phyloP scores from a whole-genome alignment of 306 rosid genomes.

The Dryas drummondii region DNA sequence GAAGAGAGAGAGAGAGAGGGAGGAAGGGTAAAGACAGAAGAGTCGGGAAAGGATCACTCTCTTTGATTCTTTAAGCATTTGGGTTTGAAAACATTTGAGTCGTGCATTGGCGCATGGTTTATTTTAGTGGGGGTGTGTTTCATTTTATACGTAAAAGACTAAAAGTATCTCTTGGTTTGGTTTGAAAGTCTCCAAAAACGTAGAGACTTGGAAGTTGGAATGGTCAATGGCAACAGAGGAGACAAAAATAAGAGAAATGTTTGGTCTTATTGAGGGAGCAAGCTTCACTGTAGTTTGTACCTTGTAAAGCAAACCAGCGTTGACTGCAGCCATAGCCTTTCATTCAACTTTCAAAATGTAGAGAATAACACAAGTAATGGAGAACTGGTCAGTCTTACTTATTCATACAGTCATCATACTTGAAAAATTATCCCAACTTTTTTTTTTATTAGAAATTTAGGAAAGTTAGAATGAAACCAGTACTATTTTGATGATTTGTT shows the following conservation, averaged over 20 bases:
- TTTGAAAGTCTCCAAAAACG: not conserved
- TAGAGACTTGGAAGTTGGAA: constrained; percentile 1
- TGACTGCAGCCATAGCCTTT: constrained; percentile 10
- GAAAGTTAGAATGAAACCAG: too few species aligned
- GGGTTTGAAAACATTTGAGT: constrained; percentile 5
- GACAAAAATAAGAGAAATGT: not conserved
- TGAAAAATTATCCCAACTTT: too few species aligned
- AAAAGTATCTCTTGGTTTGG: constrained; percentile 1
- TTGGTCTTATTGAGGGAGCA: too few species aligned
- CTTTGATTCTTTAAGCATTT: constrained; percentile 24
- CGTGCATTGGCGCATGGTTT: not conserved
- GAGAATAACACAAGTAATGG: not conserved
- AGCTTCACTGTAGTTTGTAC: too few species aligned
- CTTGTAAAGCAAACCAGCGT: constrained; percentile 20
- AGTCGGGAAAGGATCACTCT: not conserved
- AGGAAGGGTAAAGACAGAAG: too few species aligned
- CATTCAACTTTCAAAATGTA: constrained; percentile 7
- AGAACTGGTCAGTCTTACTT: not conserved
- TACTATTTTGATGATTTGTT: too few species aligned
- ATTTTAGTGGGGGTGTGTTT: not conserved
- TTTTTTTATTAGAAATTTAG: too few species aligned
- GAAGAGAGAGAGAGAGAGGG: not conserved
- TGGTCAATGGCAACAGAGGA: not conserved
- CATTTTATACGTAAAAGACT: not conserved
- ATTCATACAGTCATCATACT: too few species aligned